A percentile compares a stretch with the other conserved stretches of the same genome.
Conservation (phyloP, 2,329 filamentous ascomycete species). For the Phaeomoniella chlamydospora region DNA sequence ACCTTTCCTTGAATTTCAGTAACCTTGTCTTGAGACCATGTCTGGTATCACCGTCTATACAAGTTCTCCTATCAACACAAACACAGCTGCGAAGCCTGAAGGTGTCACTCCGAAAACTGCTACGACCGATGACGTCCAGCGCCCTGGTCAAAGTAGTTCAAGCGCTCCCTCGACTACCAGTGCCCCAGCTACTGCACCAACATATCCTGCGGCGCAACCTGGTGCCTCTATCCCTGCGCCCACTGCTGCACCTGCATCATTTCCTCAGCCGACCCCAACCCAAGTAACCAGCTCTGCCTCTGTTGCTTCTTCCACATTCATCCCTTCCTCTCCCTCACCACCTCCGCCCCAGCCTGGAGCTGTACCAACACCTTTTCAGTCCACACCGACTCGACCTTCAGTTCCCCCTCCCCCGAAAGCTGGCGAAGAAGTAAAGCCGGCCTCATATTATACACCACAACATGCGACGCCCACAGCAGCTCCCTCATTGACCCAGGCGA, state of each 20-base stretch:
- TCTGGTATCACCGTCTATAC: constrained; percentile 8
- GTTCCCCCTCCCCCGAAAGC: constrained; percentile 1
- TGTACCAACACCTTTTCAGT: background rate
- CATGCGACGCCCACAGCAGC: background rate
- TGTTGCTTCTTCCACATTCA: background rate
- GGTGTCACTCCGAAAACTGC: constrained; percentile 4
- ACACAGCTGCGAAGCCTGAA: constrained; percentile 5
- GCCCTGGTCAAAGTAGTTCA: constrained; percentile 1
- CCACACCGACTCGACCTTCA: background rate
- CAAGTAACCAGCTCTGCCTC: constrained; percentile 3
- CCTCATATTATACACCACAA: background rate
- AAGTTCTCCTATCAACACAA: constrained; percentile 10
- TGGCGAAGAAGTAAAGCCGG: background rate
- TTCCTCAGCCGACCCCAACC: constrained; percentile 5
- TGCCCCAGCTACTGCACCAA: background rate
- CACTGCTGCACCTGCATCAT: constrained; percentile 1
- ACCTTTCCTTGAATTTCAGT: too few relatives aligned
- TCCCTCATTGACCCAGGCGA: background rate
- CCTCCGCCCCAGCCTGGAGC: background rate
- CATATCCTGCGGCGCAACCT: constrained; percentile 5
- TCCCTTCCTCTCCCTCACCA: background rate
- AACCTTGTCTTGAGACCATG: background rate
- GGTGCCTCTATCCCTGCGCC: constrained; percentile 7
- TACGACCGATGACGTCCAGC: background rate
- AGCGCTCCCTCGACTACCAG: constrained; percentile 1